Evolutionary conservation across 768 basidiomycete species (phyloP), one percentile per base, ranked within the genome.

Genomic region (Collybia sp.): DNA sequence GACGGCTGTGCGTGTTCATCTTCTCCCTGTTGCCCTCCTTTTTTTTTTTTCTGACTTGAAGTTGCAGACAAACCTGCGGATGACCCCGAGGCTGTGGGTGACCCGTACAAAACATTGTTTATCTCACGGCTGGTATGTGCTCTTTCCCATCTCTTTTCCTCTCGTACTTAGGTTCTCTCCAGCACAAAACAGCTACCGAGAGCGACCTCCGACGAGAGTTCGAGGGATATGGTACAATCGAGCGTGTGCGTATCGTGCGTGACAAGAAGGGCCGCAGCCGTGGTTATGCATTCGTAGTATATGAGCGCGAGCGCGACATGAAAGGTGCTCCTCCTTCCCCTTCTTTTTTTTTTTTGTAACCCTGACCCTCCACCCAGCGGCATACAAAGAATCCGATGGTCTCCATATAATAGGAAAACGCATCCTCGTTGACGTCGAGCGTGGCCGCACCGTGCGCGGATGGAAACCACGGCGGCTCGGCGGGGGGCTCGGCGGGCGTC

Each of bases 331-430:
- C 47, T 32, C 39, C 46, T 44, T 47, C 47, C 45, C 46, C 46
- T 44, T 42, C 42, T 58, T 39, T 44, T 53, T 46, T 46, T 35
- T 48, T 38, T 53, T 88, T 25, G 25, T 8, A 8, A 4, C 25
- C 25, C 25, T 25, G 8, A 25, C 8, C 25, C 25, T 25, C 8
- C 25, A 25, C 8, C 25, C 8, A 25, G 86, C 87, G 53, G 96
- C 95, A 12, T 99, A 98, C 78, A 98, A 98, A 69, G 96, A 98
- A 64, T 97, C 94, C 15, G 95, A 98, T 58, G 91, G 93, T 17
- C 77, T 99, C 37, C 89, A 93, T 51, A 92, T 99, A 54, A 89
- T 93, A 77, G 91, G 92, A 58, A 96, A 96, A 65, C 80, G 88
- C 56, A 94, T 98, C 53, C 76, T 98, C 31, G 95, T 99, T 43